Conservation (phyloP, 495 filamentous ascomycete genomes). For the Darksidea phi region DNA sequence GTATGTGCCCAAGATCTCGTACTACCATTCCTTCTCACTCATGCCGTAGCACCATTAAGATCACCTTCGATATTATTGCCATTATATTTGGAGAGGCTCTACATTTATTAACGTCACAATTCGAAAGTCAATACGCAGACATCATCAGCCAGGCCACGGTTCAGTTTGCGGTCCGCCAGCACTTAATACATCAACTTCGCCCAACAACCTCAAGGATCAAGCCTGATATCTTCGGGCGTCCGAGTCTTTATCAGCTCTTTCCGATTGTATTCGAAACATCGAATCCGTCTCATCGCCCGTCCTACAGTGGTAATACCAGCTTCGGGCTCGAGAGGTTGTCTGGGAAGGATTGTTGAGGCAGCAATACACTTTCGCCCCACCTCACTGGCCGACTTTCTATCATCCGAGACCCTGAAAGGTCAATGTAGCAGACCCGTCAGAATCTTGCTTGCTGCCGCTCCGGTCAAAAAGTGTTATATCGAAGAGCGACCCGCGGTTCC, state of each 20-base stretch:
- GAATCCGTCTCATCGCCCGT: constrained; percentile 18
- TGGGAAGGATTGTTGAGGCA: constrained; percentile 15
- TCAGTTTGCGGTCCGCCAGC: constrained; percentile 29
- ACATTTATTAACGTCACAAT: constrained; percentile 32
- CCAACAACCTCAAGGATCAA: constrained; percentile 29
- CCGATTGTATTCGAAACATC: constrained; percentile 32
- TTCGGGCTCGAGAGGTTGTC: constrained; percentile 10
- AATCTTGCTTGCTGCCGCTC: not conserved
- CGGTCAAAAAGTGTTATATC: too few relatives aligned
- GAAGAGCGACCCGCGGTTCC: not conserved
- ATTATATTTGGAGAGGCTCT: constrained; percentile 33
- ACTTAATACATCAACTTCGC: constrained; percentile 32
- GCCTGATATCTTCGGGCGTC: constrained; percentile 22
- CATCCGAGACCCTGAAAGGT: too few relatives aligned
- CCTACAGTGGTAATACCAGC: constrained; percentile 8
- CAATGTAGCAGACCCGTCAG: too few relatives aligned
- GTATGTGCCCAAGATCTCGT: constrained; percentile 31
- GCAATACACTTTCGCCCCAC: constrained; percentile 8
- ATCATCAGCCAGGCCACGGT: constrained; percentile 24
- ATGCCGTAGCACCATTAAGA: constrained; percentile 35
- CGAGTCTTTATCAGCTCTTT: constrained; percentile 7
- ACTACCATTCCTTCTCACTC: constrained; percentile 29
- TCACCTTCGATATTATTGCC: constrained; percentile 34
- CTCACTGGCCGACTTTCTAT: too few relatives aligned
- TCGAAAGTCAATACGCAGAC: constrained; percentile 19